Conservation (phyloP, 1,139 yeast species). For the Pichia sp. region DNA sequence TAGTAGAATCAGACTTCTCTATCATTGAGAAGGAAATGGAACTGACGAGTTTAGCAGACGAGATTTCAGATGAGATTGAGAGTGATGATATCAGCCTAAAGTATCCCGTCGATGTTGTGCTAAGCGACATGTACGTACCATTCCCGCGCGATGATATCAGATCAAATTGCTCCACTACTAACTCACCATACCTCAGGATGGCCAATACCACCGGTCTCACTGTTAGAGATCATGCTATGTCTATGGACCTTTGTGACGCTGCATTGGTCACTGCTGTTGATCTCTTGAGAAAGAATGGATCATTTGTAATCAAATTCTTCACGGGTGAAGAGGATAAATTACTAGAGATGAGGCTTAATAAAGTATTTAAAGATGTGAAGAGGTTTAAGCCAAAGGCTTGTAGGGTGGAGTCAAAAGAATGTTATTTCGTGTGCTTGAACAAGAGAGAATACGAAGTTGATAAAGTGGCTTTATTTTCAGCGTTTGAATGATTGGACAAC, state of each 20-base stretch:
- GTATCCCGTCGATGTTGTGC: constrained; percentile 55
- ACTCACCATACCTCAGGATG: constrained; percentile 72
- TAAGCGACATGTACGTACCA: constrained; percentile 87
- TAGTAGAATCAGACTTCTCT: constrained; percentile 1
- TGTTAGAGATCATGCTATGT: constrained; percentile 53
- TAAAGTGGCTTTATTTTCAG: constrained; percentile 39
- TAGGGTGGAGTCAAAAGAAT: constrained; percentile 56
- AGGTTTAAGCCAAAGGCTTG: constrained; percentile 57
- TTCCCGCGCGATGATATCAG: constrained; percentile 52
- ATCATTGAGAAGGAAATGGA: constrained; percentile 11
- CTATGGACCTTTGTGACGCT: constrained; percentile 87
- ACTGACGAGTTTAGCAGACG: background rate
- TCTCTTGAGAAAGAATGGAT: constrained; percentile 60
- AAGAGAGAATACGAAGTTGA: constrained; percentile 41
- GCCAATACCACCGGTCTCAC: constrained; percentile 63
- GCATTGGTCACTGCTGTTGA: constrained; percentile 72
- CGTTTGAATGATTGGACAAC: too few relatives aligned
- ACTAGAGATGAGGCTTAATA: constrained; percentile 49
- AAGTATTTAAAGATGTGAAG: constrained; percentile 51
- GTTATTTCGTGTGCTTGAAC: constrained; percentile 57
- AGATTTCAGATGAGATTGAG: constrained; percentile 29
- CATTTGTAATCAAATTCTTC: constrained; percentile 65
- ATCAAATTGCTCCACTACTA: constrained; percentile 65
- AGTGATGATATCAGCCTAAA: constrained; percentile 13
- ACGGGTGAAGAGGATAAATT: constrained; percentile 62